These are phyloP conservation scores for Zygosaccharomyces pseudorouxii DNA, from an alignment of 805 yeast species.

Conservation along the genomic window DNA sequence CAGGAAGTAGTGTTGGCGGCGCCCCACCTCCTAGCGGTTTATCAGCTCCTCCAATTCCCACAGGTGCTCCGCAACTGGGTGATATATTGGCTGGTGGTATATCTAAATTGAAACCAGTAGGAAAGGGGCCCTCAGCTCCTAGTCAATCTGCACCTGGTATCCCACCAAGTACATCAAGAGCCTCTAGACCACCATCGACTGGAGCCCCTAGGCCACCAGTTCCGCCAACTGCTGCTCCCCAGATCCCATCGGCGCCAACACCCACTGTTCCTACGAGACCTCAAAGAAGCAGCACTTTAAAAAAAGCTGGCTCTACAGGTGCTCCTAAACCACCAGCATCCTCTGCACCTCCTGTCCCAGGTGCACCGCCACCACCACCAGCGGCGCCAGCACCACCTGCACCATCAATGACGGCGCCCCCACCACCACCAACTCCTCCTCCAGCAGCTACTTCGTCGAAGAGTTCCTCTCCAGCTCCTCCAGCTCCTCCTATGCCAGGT, in stretches of 20 bases:
- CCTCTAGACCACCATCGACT: conserved; percentile 7
- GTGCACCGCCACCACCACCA: conserved; percentile 30
- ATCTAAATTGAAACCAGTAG: conserved; percentile 58
- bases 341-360: conserved; percentile 21
- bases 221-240: conserved; percentile 20
- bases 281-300: conserved; percentile 11
- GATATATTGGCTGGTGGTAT: conserved; percentile 60
- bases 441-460: conserved; percentile 7
- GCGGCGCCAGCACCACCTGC: conserved; percentile 15
- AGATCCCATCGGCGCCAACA: conserved; percentile 12
- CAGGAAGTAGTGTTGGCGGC: conserved; percentile 9
- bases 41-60: conserved; percentile 31
- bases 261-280: conserved; percentile 15
- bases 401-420: conserved; percentile 10
- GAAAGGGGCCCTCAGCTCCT: conserved; percentile 30
- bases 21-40: conserved; percentile 17
- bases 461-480: conserved; percentile 7
- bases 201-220: conserved; percentile 19
- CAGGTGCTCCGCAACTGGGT: conserved; percentile 34
- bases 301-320: conserved; percentile 11
- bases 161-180: conserved; percentile 29
- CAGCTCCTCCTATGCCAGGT: conserved; percentile 23
- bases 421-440: conserved; percentile 11
- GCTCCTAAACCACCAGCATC: conserved; percentile 20
- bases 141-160: conserved; percentile 35